Evolutionary conservation across 179 eudicot species (phyloP), one percentile per base, ranked within the genome.

Genomic region (Spergularia azorica): DNA sequence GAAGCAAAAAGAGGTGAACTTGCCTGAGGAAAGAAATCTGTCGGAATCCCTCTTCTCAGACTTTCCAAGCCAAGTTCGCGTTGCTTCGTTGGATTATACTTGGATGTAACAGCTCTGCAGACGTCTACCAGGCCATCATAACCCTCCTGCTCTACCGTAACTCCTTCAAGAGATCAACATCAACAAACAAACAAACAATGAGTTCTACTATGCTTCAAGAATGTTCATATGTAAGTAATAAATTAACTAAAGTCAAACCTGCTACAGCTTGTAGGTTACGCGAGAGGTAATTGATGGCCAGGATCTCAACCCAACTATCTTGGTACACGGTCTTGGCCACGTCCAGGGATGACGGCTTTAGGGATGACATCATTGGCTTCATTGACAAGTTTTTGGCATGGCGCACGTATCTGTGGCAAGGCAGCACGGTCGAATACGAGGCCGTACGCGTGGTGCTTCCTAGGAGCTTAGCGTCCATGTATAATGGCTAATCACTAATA

Each of bases 201-300:
- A 38, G 32, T 52, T 10, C 36, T 21, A 2, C 26, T 21, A 9
- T 20, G 5, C 2, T 9, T 10, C 8, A 5, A 2, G 9, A 17
- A 60, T 55, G 14, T 14, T 71, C 13, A 5, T 8, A 46, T 50
- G 59, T 5, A 75, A n/a, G 36, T n/a, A 7, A 55, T 12, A 56
- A 76, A 75, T 38, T 14, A 17, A 26, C 5, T 21, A 12, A 60
- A 56, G 59, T 70, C 39, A 21, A 62, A 92, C 97, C 98, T 73
- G 93, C 74, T 14, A 86, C 71, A 41, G 85, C 81, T 82, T 94
- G 96, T 64, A 94, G 77, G 63, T 81, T 81, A 17, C 55, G 78
- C 54, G 97, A 87, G 77, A 94, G 83, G 81, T 92, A 86, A 70
- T 85, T 82, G 72, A 92, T 94, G 81, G 96, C 97, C 51, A 88